These are phyloP conservation scores for Gypsophila paniculata DNA, from an alignment of 179 eudicot species.

Conservation along the genomic window DNA sequence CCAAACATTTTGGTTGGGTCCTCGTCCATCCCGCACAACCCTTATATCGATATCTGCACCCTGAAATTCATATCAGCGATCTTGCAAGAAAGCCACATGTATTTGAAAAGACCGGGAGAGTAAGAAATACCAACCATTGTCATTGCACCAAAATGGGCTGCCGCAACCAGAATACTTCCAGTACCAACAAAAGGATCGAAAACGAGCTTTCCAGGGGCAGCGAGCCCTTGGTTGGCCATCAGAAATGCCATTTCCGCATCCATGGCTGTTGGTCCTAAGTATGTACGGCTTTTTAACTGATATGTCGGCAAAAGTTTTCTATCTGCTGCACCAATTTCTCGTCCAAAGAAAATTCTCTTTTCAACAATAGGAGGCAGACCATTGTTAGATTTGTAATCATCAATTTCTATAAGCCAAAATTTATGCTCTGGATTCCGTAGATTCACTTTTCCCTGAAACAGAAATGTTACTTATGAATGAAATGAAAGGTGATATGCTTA, in stretches of 20 bases:
- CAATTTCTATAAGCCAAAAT: slow-evolving; percentile 87
- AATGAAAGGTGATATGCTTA: background rate
- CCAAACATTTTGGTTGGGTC: slow-evolving; percentile 95
- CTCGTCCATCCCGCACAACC: slow-evolving; percentile 98
- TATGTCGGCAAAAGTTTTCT: slow-evolving; percentile 87
- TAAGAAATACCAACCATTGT: slow-evolving; percentile 68
- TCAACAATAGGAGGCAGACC: slow-evolving; percentile 85
- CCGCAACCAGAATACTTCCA: slow-evolving; percentile 88
- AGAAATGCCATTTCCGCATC: slow-evolving; percentile 98
- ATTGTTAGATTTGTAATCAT: slow-evolving; percentile 67
- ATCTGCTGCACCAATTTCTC: slow-evolving; percentile 86
- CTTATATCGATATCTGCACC: slow-evolving; percentile 99
- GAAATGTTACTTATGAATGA: slow-evolving; percentile 1
- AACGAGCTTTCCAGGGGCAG: slow-evolving; percentile 75
- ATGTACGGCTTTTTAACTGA: slow-evolving; percentile 83
- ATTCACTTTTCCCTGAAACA: slow-evolving; percentile 73
- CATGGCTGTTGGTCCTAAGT: slow-evolving; percentile 99
- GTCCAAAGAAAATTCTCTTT: slow-evolving; percentile 80
- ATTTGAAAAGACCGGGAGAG: slow-evolving; percentile 9
- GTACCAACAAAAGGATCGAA: slow-evolving; percentile 99
- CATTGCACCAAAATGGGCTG: slow-evolving; percentile 97
- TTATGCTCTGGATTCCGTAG: slow-evolving; percentile 68
- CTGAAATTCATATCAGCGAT: slow-evolving; percentile 55
- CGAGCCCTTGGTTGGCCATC: slow-evolving; percentile 97
- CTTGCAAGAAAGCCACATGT: slow-evolving; percentile 18